phyloP scores from a whole-genome alignment of 1,284 basidiomycete genomes.

The Cryptococcus jaspeensis region DNA sequence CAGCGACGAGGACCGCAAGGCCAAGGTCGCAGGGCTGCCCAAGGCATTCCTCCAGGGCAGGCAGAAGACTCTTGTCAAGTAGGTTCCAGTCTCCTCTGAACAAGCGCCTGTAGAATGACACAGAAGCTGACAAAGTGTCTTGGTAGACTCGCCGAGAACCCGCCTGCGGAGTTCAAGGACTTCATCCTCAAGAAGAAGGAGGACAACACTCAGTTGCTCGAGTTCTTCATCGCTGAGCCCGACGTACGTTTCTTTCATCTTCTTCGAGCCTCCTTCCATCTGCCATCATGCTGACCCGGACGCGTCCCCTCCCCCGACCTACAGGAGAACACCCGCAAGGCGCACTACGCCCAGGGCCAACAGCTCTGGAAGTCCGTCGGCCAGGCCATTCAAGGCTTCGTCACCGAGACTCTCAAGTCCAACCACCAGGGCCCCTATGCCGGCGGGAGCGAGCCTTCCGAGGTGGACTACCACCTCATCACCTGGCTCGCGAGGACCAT shows the following conservation, averaged over 20 bases:
- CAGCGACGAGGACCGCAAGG: slow-evolving; percentile 58
- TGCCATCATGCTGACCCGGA: neutral
- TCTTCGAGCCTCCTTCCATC: neutral
- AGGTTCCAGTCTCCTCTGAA: slow-evolving; percentile 2
- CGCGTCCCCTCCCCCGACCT: neutral
- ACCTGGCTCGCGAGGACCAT: slow-evolving; percentile 47
- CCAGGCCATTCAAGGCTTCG: slow-evolving; percentile 34
- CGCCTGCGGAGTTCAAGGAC: slow-evolving; percentile 55
- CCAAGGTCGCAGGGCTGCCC: slow-evolving; percentile 52
- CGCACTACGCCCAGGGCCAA: slow-evolving; percentile 32
- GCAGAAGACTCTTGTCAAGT: slow-evolving; percentile 48
- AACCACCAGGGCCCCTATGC: slow-evolving; percentile 33
- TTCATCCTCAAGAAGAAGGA: slow-evolving; percentile 60
- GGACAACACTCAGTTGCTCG: slow-evolving; percentile 55
- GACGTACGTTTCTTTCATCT: slow-evolving; percentile 24
- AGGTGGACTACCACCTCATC: slow-evolving; percentile 49
- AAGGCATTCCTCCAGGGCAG: slow-evolving; percentile 55
- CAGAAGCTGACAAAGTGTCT: slow-evolving; percentile 14
- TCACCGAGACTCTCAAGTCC: slow-evolving; percentile 41
- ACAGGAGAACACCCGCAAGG: slow-evolving; percentile 26
- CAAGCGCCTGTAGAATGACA: neutral
- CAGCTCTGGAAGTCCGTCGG: slow-evolving; percentile 44
- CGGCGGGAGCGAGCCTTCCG: slow-evolving; percentile 35
- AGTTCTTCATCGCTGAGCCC: slow-evolving; percentile 33
- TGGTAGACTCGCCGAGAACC: slow-evolving; percentile 53